phyloP scores from a whole-genome alignment of 2,329 filamentous ascomycete species.

The Talaromyces sp. region DNA sequence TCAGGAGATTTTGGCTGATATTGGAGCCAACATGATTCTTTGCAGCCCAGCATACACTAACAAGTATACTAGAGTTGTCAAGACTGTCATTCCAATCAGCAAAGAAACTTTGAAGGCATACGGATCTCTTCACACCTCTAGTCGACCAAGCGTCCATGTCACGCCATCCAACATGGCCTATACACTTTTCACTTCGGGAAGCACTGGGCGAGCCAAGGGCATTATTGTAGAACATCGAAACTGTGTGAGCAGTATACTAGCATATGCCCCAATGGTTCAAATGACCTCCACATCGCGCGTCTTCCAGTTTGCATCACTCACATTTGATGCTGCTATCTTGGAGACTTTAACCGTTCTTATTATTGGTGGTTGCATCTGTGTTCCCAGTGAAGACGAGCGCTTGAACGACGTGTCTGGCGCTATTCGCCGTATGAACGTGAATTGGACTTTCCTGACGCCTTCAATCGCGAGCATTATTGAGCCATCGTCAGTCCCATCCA shows the following conservation, averaged over 20 bases:
- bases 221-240: conserved; percentile 41
- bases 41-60: conserved; percentile 36
- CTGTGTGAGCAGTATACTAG: conserved; percentile 35
- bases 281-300: conserved; percentile 32
- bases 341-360: conserved; percentile 42
- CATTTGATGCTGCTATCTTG: conserved; percentile 49
- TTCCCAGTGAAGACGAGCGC: conserved; percentile 50
- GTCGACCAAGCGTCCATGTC: conserved; percentile 4
- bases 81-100: conserved; percentile 36
- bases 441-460: conserved; percentile 50
- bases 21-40: conserved; percentile 35
- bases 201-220: conserved; percentile 42
- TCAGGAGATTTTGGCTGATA: conserved; percentile 35
- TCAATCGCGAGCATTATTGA: conserved; percentile 46
- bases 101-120: conserved; percentile 35
- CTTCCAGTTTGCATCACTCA: conserved; percentile 51
- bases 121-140: conserved; percentile 18
- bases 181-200: conserved; percentile 42
- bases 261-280: conserved; percentile 30
- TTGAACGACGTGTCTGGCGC: conserved; percentile 52
- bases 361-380: conserved; percentile 52
- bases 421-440: conserved; percentile 55
- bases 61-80: conserved; percentile 32
- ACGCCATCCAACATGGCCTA: conserved; percentile 36
- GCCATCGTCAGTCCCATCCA: conserved; percentile 41